These are phyloP conservation scores for Neonectria ditissima DNA, from an alignment of 2,329 filamentous ascomycete genomes.

Conservation along the genomic window DNA sequence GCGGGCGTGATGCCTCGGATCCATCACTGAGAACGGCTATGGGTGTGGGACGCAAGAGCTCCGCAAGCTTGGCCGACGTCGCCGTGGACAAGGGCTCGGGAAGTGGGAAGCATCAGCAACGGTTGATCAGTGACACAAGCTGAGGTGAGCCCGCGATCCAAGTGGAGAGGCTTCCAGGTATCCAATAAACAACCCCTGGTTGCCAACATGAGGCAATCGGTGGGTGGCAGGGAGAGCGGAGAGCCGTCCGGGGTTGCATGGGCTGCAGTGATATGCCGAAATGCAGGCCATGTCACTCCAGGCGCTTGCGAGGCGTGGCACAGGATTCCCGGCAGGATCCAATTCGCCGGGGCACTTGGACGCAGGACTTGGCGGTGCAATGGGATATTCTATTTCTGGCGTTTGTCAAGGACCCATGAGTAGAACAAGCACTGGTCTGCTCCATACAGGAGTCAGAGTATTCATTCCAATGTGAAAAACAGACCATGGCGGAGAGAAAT, in stretches of 20 bases:
- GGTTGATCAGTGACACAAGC: constrained; percentile 6
- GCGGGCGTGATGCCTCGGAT: constrained; percentile 6
- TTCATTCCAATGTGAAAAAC: not conserved
- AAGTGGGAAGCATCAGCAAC: constrained; percentile 20
- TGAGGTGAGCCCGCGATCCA: not conserved
- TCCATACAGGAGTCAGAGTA: not conserved
- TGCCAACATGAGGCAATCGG: constrained; percentile 30
- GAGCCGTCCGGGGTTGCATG: constrained; percentile 17
- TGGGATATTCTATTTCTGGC: constrained; percentile 4
- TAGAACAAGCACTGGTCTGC: not conserved
- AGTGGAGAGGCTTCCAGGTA: no score
- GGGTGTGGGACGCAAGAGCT: constrained; percentile 24
- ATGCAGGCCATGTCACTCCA: constrained; percentile 27
- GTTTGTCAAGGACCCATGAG: not conserved
- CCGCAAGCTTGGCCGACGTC: constrained; percentile 15
- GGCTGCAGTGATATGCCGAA: constrained; percentile 26
- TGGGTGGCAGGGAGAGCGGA: no score
- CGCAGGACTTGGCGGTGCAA: constrained; percentile 9
- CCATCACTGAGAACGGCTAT: constrained; percentile 12
- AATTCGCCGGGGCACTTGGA: constrained; percentile 23
- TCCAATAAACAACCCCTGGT: constrained; percentile 35
- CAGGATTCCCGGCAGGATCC: not conserved
- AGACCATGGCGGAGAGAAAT: not conserved
- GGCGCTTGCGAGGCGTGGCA: constrained; percentile 17
- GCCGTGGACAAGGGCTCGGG: constrained; percentile 1